Base-by-base conservation (phyloP, 2,329 filamentous ascomycete species). In the Alternaria alternata region DNA sequence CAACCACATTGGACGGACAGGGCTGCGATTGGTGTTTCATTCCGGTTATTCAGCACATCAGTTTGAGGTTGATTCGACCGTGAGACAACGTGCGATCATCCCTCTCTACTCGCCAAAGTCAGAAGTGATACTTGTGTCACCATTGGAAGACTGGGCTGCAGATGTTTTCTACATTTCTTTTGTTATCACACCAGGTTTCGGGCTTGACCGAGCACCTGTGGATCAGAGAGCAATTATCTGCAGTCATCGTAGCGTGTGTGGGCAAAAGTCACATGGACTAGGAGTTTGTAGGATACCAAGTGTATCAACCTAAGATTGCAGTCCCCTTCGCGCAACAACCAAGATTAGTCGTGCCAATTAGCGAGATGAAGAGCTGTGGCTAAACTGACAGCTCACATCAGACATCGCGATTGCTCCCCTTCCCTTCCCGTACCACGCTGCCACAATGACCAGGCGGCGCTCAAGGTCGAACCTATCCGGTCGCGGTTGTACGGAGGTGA, bases 401-500 rank as follows among this genome's bases (percentile, higher is more conserved):
- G 56, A 59, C 16, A 20, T 32, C 20, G 34, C 54, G 47, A 51
- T 54, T 47, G 47, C 56, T 39, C 52, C 54, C 5, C 11, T 14
- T 43, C 26, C 43, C 11, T n/a, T 43, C 18, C 43, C 38, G 44
- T 54, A 51, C 34, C 51, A 58, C 44, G n/a, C 28, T 43, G 34
- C 42, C 39, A 55, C 39, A 22, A 65, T 61, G 62, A 69, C 51
- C 61, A 57, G 41, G 49, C 51, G 63, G 58, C 52, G 51, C 57
- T 51, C 32, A 49, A 44, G 48, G 59, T 49, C 38, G 56, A 64
- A 44, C 59, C 32, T 63, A 58, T 51, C 59, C 48, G 55, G 36
- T 41, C 28, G 26, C 32, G 11, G 64, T 68, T 46, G 53, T 60
- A 70, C 62, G 52, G 53, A 54, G 43, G 67, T 66, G 60, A 67